Base-by-base conservation (phyloP, 768 basidiomycete species). In the Hericium coralloides region DNA sequence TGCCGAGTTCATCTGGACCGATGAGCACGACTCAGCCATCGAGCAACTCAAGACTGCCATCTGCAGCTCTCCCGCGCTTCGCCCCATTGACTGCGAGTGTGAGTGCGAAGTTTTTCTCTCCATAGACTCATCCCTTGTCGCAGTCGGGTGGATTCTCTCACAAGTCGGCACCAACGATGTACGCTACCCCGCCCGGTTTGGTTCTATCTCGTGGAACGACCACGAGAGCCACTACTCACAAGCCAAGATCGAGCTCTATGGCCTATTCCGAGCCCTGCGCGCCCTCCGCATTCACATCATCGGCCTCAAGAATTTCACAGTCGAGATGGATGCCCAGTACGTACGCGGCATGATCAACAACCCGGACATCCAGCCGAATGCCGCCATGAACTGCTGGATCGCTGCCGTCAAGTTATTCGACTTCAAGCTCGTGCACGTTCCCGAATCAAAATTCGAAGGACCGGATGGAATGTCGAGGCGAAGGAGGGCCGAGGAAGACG, bases 361-460 rank as follows among this genome's bases (percentile, higher is more conserved):
- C 36, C 74, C 72, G 0, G 72, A 74, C 23, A 58, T 73, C 0
- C 67, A 71, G 3, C 74, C 74, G 0, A 73, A 67, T 38, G 67
- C 71, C 2, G 58, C 69, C 0, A 67, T 75, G 2, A 78, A 77
- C 45, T 49, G 71, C 8, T 78, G 77, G 77, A 74, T 78, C 37
- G 67, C 68, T 0, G 68, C 61, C 1, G 75, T 79, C 14, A 63
- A 71, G 0, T 55, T 74, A 0, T 77, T 74, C 56, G 58, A 70
- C 38, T 74, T 76, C 62, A 60, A 59, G 2, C 59, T 77, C 1
- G 55, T 65, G 0, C 77, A 78, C 52, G 65, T 78, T 6, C 70
- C 73, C 0, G 67, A 58, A 0, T 52, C 60, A 1, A 36, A 38
- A n/a, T 58, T 63, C 25, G 51, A 55, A 17, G 65, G 68, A 0